Base-by-base conservation (phyloP, 31 red algal genomes). In the Endocladia muricata region DNA sequence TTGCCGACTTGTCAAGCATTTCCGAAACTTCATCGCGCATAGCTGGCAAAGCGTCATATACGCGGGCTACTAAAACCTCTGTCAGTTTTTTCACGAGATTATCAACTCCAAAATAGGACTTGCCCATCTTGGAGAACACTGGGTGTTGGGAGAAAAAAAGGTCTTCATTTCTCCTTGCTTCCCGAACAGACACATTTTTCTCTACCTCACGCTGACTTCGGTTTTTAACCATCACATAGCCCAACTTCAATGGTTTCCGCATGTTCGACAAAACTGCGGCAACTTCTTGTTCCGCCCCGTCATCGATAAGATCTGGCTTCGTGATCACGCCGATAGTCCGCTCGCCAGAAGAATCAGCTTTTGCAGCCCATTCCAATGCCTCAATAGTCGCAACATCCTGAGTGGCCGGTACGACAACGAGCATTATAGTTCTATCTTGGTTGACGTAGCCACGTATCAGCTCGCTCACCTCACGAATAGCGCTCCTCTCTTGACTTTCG, bases 251-350 rank as follows among this genome's bases (percentile, higher is more conserved):
- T 37, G 84, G 82, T 25, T 86, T 90, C 17, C 77, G 68, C 74
- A 78, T 76, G 49, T 78, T 83, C 36, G 38, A 70, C 8, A 97
- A 78, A 23, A 93, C 78, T 11, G 81, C 80, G 31, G 59, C 65
- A 19, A 80, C 84, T 79, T 89, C 73, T 37, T 79, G 77, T 47
- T 97, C 94, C 42, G 94, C 91, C 33, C 94, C 94, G 26, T 89
- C 70, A 63, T 97, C 94, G 36, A 97, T 90, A 32, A 97, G 77
- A 23, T 97, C 94, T 4, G 91, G 83, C 68, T 97, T 97, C 7
- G 94, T 97, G n/a, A 97, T 77, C 17, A 97, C 94, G 58, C 90
- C 90, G 60, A 97, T 80, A 17, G 89, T 97, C 34, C 94, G 77
- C 25, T 81, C 48, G 21, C 90, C 90, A 9, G 74, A 61, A 15